Base-by-base conservation (phyloP, 2,329 filamentous ascomycete genomes). In the Leptodontidium sp. region DNA sequence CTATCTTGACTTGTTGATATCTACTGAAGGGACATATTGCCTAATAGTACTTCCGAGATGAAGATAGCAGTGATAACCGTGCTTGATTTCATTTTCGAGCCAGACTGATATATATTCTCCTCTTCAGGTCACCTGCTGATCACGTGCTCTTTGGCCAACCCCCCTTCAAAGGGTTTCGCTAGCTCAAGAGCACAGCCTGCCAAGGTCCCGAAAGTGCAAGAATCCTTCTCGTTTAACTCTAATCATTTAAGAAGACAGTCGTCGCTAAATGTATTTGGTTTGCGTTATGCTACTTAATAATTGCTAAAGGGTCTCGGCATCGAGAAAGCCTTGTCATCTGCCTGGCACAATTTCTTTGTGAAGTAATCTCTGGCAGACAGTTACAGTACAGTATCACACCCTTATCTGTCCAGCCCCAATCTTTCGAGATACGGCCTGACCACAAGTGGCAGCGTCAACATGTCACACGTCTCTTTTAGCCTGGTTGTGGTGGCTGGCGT, bases 401-500 rank as follows among this genome's bases (percentile, higher is more conserved):
- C 21, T 50, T 24, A 17, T 50, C 35, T 49, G 26, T 8, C 26
- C 15, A 62, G 59, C 43, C 59, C 59, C 43, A 49, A 62, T 32
- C 40, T 43, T 50, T 62, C 43, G 7, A 32, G 24, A 29, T 43
- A 17, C n/a, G 17, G 35, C 9, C 43, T 15, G 43, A 29, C 24
- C 59, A 50, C 12, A 47, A 61, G 14, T 26, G 38, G 40, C 17
- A 47, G 26, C 15, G 43, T 62, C 26, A 49, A 49, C 24, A 21
- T 47, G 59, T 62, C 40, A 62, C 43, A 62, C 45, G 43, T 49
- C 24, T 32, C 6, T 49, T 49, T 29, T 50, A 11, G 43, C 59
- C 21, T 49, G 26, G 26, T 5, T 49, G 61, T 43, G 47, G 61
- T 64, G 61, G 61, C 61, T 64, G 26, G 49, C 29, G 61, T 26